Percentiles rank a stretch among this genome's conserved stretches.
Evolutionary conservation across 345 rosid genomes (phyloP).

Genomic region (Gossypium australe): DNA sequence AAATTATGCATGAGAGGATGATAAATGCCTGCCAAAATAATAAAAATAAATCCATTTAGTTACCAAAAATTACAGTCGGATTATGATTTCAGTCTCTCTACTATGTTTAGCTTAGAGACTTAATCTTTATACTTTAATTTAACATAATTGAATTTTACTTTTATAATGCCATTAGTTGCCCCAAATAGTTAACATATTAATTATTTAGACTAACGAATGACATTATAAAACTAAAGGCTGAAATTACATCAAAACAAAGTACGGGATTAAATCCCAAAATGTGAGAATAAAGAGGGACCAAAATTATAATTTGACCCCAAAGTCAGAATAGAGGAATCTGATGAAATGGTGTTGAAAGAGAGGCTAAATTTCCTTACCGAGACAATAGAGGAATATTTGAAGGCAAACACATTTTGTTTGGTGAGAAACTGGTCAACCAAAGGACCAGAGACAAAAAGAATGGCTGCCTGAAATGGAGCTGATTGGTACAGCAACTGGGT

Average conservation of each 20-base stretch:
- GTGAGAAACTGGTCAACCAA: conserved; percentile 86
- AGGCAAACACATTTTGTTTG: conserved; percentile 75
- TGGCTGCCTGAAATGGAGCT: conserved; percentile 97
- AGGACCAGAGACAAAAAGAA: conserved; percentile 93
- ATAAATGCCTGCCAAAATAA: conserved; percentile 58
- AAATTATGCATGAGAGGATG: conserved; percentile 71
- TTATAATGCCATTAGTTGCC: too few relatives aligned
- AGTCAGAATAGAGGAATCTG: too few relatives aligned
- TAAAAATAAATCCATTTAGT: neutral
- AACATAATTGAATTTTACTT: too few relatives aligned
- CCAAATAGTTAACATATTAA: too few relatives aligned
- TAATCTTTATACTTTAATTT: too few relatives aligned
- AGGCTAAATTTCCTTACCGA: conserved; percentile 32
- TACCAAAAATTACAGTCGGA: neutral
- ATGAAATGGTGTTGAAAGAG: neutral
- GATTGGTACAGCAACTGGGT: conserved; percentile 96
- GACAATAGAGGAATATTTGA: conserved; percentile 70
- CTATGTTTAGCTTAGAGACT: too few relatives aligned
- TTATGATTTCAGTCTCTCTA: neutral
- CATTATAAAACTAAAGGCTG: too few relatives aligned
- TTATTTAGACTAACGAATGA: too few relatives aligned
- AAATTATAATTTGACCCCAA: neutral
- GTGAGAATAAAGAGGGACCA: too few relatives aligned
- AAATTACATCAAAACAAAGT: too few relatives aligned
- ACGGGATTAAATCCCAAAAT: too few relatives aligned